Evolutionary conservation across 1,139 yeast species (phyloP), one percentile per base, ranked within the genome.

Genomic region (Candida sanyaensis): DNA sequence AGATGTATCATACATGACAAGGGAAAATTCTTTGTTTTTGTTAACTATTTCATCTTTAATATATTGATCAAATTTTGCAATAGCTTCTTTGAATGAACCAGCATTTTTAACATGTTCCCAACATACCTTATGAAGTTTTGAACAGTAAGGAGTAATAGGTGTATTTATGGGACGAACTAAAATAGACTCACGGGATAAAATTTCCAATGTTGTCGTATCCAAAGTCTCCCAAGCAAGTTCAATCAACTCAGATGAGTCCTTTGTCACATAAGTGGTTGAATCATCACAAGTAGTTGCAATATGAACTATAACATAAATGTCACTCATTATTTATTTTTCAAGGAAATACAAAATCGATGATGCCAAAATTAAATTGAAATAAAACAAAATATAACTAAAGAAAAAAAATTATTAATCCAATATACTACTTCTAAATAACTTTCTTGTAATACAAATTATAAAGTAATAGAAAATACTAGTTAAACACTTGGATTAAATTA

Each of bases 221-320:
- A 84, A 65, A 5, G 79, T 59, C 29, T 74, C 58, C 92, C 92
- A 87, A 3, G 89, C 81, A 23, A 87, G 64, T 59, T 84, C 89
- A 44, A 84, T 78, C 53, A 81, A 68, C 64, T 87, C 93, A 8
- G 85, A 73, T 11, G 86, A 71, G 61, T 86, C 93, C 53, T 78
- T 80, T 32, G 85, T 68, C 43, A 83, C 79, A 57, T 80, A 78
- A 32, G 77, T 73, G 32, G 81, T 75, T 45, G 81, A 75, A 48
- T 85, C 91, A 60, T 85, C 91, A 56, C 87, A 81, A 13, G 92
- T 86, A 33, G 89, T 81, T 49, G 84, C 77, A 41, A 84, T 65
- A 53, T 84, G 84, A 39, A 84, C 69, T 48, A 84, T 85, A 56
- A 86, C 80, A 61, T 81, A 85, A 40, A 78, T 70, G 61, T 83